Evolutionary conservation across 2,329 filamentous ascomycete species (phyloP).

Genomic region (Botrytis galanthina): DNA sequence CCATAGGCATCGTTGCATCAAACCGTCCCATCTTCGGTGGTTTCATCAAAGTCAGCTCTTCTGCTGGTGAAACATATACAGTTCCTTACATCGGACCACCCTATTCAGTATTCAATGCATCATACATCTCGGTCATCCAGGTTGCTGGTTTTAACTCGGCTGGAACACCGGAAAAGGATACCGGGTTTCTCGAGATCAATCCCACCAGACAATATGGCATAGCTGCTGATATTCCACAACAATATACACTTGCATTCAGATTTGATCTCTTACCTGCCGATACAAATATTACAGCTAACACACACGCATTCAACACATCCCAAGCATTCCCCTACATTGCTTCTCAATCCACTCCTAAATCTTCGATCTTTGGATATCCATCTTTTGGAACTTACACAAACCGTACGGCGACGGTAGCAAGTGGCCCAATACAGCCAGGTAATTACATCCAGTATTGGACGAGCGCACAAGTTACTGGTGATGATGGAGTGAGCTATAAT

Average conservation of each 20-base stretch:
- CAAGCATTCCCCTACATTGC: not conserved
- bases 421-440: not conserved
- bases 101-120: constrained; percentile 31
- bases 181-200: constrained; percentile 12
- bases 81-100: constrained; percentile 35
- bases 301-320: not conserved
- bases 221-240: constrained; percentile 13
- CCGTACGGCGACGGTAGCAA: not conserved
- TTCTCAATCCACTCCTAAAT: not conserved
- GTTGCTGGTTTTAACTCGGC: not conserved
- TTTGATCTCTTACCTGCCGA: constrained; percentile 21
- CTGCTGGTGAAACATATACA: constrained; percentile 25
- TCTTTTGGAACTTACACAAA: constrained; percentile 19
- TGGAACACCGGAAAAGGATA: not conserved
- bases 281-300: constrained; percentile 12
- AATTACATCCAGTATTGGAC: constrained; percentile 20
- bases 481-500: not conserved
- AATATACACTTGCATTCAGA: constrained; percentile 10
- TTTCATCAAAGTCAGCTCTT: constrained; percentile 28
- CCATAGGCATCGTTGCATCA: constrained; percentile 23
- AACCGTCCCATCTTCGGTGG: constrained; percentile 34
- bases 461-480: not conserved
- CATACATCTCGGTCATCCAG: constrained; percentile 11
- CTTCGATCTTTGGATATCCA: constrained; percentile 11
- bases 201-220: constrained; percentile 12